A percentile compares a stretch with the other conserved stretches of the same genome.
These are phyloP conservation scores for Musa troglodytarum DNA, from an alignment of 176 grass and related monocot genomes.

Conservation along the genomic window DNA sequence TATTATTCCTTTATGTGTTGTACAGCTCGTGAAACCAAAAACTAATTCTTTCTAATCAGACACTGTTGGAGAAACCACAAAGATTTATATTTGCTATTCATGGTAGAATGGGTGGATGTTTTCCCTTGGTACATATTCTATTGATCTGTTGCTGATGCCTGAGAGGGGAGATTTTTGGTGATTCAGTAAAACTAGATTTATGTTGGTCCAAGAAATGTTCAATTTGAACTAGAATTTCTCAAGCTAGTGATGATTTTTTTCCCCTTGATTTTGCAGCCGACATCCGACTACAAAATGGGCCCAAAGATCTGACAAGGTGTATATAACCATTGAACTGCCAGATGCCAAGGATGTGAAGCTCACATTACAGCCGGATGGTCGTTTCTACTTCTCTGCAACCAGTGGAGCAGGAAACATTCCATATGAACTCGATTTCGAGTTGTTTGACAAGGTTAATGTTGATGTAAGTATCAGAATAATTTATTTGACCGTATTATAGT, in stretches of 20 bases:
- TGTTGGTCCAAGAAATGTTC: too few relatives aligned
- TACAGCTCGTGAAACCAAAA: too few relatives aligned
- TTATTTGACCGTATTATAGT: background rate
- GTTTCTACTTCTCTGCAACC: conserved; percentile 18
- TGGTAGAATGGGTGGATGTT: too few relatives aligned
- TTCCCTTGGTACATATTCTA: too few relatives aligned
- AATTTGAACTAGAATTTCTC: too few relatives aligned
- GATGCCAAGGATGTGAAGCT: conserved; percentile 26
- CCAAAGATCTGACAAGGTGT: conserved; percentile 20
- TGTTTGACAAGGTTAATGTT: conserved; percentile 23
- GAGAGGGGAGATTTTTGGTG: too few relatives aligned
- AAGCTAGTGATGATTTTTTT: background rate
- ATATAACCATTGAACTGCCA: conserved; percentile 17
- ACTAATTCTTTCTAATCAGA: too few relatives aligned
- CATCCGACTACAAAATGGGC: conserved; percentile 25
- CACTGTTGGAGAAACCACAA: too few relatives aligned
- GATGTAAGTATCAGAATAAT: conserved; percentile 3
- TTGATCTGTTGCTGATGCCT: too few relatives aligned
- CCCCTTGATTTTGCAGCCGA: background rate
- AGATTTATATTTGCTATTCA: too few relatives aligned
- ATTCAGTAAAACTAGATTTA: too few relatives aligned
- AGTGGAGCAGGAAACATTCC: background rate
- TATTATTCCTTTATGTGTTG: too few relatives aligned
- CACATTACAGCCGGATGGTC: conserved; percentile 12
- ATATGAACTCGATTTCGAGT: conserved; percentile 8